Evolutionary conservation across 2,329 filamentous ascomycete genomes (phyloP), one percentile per base, ranked within the genome.

Genomic region (Shiraia sp.): DNA sequence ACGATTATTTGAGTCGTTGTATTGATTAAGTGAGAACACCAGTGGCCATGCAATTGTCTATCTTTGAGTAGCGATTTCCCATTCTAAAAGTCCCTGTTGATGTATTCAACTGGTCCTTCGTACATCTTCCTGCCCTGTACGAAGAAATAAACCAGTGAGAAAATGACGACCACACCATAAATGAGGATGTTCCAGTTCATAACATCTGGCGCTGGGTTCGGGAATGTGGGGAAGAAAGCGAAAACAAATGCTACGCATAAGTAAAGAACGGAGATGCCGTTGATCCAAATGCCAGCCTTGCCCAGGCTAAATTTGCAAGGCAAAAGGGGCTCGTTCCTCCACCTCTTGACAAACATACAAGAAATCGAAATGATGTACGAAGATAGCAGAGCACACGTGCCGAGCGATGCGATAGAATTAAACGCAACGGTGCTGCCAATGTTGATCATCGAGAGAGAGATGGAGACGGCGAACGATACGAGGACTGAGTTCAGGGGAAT

Each of bases 111-210:
- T 9, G 65, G 66, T 1, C 66, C 63, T 10, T 56, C 51, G 49
- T 77, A 78, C 16, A 65, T 55, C 28, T 72, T 62, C 19, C 65
- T 61, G 2, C 73, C 76, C 29, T 60, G 53, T 3, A 70, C 10
- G n/a, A 60, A 50, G 44, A 76, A 79, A 46, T 72, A 78, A 0
- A 66, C 39, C 3, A 73, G 61, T 2, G 74, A 71, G 23, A 76
- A 71, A 6, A 68, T 51, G 12, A 77, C 59, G 14, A 76, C 63
- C 4, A 65, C 66, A n/a, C 69, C 66, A 40, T 74, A 78, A 54
- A 78, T 75, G 1, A 66, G 55, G 29, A 72, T 63, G 26, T 69
- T 71, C 74, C 74, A 78, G 46, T 78, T 78, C 73, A 78, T 76
- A 4, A 66, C 67, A 23, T 56, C 55, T 1, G 52, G 39, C 1